phyloP scores from a whole-genome alignment of 2,329 filamentous ascomycete genomes.

The Fusarium burgessii region DNA sequence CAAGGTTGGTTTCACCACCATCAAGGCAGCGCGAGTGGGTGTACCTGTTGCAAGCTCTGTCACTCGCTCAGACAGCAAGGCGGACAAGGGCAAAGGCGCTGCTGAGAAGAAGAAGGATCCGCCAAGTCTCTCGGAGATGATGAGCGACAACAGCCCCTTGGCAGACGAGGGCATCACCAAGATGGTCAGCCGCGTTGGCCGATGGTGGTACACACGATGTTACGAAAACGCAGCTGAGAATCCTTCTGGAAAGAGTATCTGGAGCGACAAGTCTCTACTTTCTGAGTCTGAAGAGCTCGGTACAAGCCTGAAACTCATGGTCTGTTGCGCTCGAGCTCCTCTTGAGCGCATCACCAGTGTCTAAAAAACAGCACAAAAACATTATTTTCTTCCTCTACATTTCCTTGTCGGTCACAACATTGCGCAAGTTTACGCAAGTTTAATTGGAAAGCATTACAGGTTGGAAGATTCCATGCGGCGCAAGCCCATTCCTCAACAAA shows the following conservation, averaged over 20 bases:
- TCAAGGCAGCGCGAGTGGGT: slow-evolving; percentile 82
- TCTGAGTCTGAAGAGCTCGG: slow-evolving; percentile 87
- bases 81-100: slow-evolving; percentile 26
- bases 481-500: slow-evolving; percentile 37
- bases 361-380: slow-evolving; percentile 43
- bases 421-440: slow-evolving; percentile 22
- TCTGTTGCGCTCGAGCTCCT: slow-evolving; percentile 90
- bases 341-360: slow-evolving; percentile 63
- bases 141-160: slow-evolving; percentile 74
- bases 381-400: slow-evolving; percentile 30
- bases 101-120: slow-evolving; percentile 56
- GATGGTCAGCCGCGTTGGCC: slow-evolving; percentile 89
- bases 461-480: slow-evolving; percentile 45
- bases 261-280: slow-evolving; percentile 79
- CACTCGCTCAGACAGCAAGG: slow-evolving; percentile 45
- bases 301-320: slow-evolving; percentile 89
- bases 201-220: slow-evolving; percentile 97
- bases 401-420: slow-evolving; percentile 27
- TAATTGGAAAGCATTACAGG: slow-evolving; percentile 40
- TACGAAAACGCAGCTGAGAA: slow-evolving; percentile 78
- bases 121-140: slow-evolving; percentile 75
- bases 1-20: slow-evolving; percentile 74
- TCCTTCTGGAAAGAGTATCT: slow-evolving; percentile 71
- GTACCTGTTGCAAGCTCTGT: slow-evolving; percentile 75
- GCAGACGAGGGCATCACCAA: slow-evolving; percentile 90